A percentile compares a stretch with the other conserved stretches of the same genome.
Conservation (phyloP, 257 asterid genomes). For the Solanum clarkiae region DNA sequence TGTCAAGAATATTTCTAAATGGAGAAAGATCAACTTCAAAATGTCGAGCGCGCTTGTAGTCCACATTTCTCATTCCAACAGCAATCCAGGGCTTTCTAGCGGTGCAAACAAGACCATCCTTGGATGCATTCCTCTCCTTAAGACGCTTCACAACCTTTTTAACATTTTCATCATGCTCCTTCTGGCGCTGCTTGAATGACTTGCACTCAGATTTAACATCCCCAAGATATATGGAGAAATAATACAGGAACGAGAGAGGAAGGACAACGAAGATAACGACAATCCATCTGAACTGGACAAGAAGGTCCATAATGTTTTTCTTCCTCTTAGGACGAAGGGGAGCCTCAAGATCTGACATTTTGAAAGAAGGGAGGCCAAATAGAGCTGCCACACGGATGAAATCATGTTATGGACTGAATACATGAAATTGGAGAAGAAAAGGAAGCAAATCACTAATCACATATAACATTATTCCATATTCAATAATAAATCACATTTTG, state of each 20-base stretch:
- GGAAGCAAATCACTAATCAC: background rate
- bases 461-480: background rate
- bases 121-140: slow-evolving; percentile 27
- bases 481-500: background rate
- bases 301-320: slow-evolving; percentile 72
- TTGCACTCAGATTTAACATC: slow-evolving; percentile 63
- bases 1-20: slow-evolving; percentile 59
- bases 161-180: slow-evolving; percentile 43
- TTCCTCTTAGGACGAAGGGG: slow-evolving; percentile 93
- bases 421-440: background rate
- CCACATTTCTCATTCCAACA: slow-evolving; percentile 95
- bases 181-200: slow-evolving; percentile 58
- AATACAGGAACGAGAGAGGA: slow-evolving; percentile 64
- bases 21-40: slow-evolving; percentile 90
- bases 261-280: slow-evolving; percentile 75
- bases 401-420: background rate
- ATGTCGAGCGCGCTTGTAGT: slow-evolving; percentile 21
- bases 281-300: slow-evolving; percentile 84
- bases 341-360: slow-evolving; percentile 84
- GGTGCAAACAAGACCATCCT: slow-evolving; percentile 75
- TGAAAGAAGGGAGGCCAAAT: background rate
- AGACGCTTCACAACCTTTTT: slow-evolving; percentile 38
- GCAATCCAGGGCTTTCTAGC: slow-evolving; percentile 68
- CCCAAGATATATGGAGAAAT: slow-evolving; percentile 74
- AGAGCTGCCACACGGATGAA: slow-evolving; percentile 2